Conservation (phyloP, 345 rosid species). For the Moricandia arvensis region DNA sequence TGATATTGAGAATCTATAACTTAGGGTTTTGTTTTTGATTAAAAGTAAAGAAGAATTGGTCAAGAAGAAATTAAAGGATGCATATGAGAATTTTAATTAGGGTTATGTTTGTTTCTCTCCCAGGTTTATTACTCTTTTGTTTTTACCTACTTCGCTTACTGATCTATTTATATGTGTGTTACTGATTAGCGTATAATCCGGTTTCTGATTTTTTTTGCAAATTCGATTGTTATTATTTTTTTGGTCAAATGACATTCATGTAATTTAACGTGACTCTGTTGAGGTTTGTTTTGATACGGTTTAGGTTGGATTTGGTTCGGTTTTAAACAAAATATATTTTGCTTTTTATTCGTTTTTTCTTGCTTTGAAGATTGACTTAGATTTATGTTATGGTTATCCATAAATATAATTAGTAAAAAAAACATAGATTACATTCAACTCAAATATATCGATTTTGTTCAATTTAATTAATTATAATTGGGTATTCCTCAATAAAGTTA, state of each 20-base stretch:
- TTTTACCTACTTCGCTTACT: background rate
- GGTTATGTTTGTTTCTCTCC: constrained; percentile 23
- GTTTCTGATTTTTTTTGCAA: background rate
- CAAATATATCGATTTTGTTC: background rate
- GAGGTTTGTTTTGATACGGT: constrained; percentile 19
- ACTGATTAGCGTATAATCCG: constrained; percentile 14
- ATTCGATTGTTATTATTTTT: background rate
- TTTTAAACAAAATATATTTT: background rate
- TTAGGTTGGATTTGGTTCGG: constrained; percentile 32
- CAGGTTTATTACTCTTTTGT: background rate
- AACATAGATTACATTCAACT: background rate
- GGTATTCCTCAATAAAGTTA: background rate
- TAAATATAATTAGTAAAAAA: no score
- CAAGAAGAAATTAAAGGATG: background rate
- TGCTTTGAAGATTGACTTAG: background rate
- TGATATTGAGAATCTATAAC: background rate
- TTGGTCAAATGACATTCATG: constrained; percentile 17
- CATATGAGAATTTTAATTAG: constrained; percentile 5
- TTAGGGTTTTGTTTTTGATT: background rate
- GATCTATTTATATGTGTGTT: constrained; percentile 24
- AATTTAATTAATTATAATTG: background rate
- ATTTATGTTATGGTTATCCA: background rate
- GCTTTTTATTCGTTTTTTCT: background rate
- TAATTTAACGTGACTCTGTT: constrained; percentile 24
- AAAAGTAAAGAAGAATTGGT: constrained; percentile 5